Evolutionary conservation across 331 rosid species (phyloP).

Genomic region (Spiraea crenata): DNA sequence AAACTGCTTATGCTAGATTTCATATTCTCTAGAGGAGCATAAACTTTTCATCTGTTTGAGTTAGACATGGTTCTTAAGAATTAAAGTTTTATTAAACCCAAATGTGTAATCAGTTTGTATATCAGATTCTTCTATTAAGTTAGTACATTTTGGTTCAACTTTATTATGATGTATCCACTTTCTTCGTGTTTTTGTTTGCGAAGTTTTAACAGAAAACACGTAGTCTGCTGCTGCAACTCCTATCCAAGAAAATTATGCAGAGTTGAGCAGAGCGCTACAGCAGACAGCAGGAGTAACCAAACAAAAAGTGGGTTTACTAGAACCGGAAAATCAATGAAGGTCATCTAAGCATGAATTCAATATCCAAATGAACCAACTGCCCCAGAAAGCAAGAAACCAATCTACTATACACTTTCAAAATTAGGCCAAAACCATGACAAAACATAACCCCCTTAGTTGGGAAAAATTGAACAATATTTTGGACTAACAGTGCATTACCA

Average conservation of each 20-base stretch:
- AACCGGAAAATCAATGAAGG: background rate
- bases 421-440: too few species aligned
- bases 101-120: background rate
- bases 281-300: background rate
- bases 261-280: background rate
- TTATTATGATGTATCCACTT: background rate
- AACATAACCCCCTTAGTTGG: too few species aligned
- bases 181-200: too few species aligned
- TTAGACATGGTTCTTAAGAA: background rate
- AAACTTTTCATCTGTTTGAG: background rate
- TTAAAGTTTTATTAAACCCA: background rate
- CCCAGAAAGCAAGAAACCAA: too few species aligned
- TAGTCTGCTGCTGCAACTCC: background rate
- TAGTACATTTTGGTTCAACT: background rate
- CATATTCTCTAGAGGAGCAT: background rate
- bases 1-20: background rate
- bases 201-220: too few species aligned
- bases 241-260: background rate
- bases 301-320: background rate
- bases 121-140: background rate
- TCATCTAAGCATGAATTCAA: background rate
- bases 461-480: too few species aligned
- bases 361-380: background rate
- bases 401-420: too few species aligned
- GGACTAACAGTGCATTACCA: too few species aligned